Conservation (phyloP, 139 green algal genomes). For the Haematococcus lacustris region DNA sequence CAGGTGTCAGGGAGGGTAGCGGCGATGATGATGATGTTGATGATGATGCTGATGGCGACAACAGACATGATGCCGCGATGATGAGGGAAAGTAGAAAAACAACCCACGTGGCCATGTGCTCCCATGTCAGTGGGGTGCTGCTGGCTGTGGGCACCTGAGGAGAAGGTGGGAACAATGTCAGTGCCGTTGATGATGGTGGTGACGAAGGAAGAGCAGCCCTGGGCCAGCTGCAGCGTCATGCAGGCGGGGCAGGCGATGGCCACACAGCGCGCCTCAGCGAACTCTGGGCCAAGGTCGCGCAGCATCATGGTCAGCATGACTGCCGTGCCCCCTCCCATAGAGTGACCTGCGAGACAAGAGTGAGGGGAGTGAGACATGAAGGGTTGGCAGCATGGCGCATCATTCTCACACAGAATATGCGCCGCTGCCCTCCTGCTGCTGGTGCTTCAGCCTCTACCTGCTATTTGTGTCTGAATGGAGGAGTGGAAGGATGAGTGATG, state of each 20-base stretch:
- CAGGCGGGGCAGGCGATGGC: constrained; percentile 77
- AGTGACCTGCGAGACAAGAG: constrained; percentile 56
- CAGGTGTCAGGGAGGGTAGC: no score
- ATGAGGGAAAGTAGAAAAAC: neutral
- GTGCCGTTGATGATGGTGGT: constrained; percentile 70
- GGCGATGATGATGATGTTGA: no score
- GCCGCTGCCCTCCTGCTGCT: no score
- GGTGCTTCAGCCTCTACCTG: no score
- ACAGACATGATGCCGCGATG: neutral
- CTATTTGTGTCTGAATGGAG: no score
- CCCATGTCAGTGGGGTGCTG: neutral
- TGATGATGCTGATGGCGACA: no score
- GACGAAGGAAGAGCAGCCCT: constrained; percentile 62
- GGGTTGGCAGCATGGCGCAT: no score
- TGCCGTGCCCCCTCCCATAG: constrained; percentile 76
- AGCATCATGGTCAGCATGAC: constrained; percentile 87
- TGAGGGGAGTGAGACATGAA: neutral
- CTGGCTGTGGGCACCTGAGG: constrained; percentile 4
- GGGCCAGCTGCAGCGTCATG: constrained; percentile 77
- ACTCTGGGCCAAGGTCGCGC: constrained; percentile 26
- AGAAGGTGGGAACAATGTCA: constrained; percentile 68
- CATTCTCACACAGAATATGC: no score
- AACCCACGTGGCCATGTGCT: neutral
- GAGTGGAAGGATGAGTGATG: no score
- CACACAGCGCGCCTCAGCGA: constrained; percentile 50